Evolutionary conservation across 768 basidiomycete species (phyloP), one percentile per base, ranked within the genome.

Genomic region (Phanerochaete sordida): DNA sequence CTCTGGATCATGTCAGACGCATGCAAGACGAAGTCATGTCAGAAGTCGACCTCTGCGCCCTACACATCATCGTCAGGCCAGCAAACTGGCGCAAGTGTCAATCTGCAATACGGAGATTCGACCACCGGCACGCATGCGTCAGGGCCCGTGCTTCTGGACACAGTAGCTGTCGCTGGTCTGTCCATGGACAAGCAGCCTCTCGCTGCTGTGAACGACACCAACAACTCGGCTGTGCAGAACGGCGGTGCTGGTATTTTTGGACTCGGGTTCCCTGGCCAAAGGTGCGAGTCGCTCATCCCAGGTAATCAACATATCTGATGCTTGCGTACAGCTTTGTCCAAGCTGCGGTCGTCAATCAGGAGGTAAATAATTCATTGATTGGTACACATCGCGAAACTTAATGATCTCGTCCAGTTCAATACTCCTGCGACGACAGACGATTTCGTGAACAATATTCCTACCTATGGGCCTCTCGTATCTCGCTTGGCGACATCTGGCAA

Each of bases 231-330:
- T 16, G 65, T 79, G 50, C 75, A 80, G 45, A 81, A 80, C 1
- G 82, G 82, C 1, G 76, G 82, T 21, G 79, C 81, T n/a, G 90
- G 89, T 2, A 88, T 91, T 48, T 79, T 91, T 60, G 91, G 90
- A 0, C 76, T 91, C 12, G 90, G 91, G 0, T 91, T 91, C 62
- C 87, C 89, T 1, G 67, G 80, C n/a, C 87, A 87, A 61, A 90
- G 88, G 88, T 87, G 46, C 15, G 59, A 39, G 24, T 19, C 15
- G 11, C 24, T 59, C 23, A 35, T 30, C 3, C 13, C 19, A 39
- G 43, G 28, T 44, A 3, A 6, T 5, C 28, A 46, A 43, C 19
- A 6, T 43, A 43, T 11, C 39, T 37, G 49, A 45, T 33, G 27
- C 16, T 23, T 46, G 30, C n/a, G n/a, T n/a, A n/a, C 21, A 70